phyloP scores from a whole-genome alignment of 257 asterid genomes.

The Paulownia fortunei region DNA sequence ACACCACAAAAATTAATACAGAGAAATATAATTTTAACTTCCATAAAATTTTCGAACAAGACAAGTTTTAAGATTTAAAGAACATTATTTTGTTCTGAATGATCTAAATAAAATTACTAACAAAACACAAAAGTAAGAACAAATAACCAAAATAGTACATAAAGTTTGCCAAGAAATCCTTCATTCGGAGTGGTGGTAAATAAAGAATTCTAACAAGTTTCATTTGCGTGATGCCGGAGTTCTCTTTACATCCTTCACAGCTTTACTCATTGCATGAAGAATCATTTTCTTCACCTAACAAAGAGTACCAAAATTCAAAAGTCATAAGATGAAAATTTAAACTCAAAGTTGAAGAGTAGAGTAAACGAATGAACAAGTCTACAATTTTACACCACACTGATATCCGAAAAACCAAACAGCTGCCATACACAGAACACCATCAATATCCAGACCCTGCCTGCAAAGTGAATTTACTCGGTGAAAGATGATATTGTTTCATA shows the following conservation, averaged over 20 bases:
- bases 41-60: not conserved
- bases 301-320: not conserved
- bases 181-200: too few relatives aligned
- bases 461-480: not conserved
- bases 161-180: too few relatives aligned
- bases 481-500: not conserved
- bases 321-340: not conserved
- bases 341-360: not conserved
- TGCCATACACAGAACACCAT: not conserved
- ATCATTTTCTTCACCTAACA: slow-evolving; percentile 43
- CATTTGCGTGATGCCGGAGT: not conserved
- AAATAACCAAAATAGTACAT: too few relatives aligned
- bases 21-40: not conserved
- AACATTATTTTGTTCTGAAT: too few relatives aligned
- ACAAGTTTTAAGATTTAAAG: too few relatives aligned
- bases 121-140: too few relatives aligned
- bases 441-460: not conserved
- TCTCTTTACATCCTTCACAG: slow-evolving; percentile 24
- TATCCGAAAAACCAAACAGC: not conserved
- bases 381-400: not conserved
- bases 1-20: not conserved
- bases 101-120: too few relatives aligned
- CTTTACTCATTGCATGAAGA: slow-evolving; percentile 35
- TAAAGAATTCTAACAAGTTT: too few relatives aligned
- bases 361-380: not conserved